Conservation (phyloP, 495 filamentous ascomycete genomes). For the Tuber microsphaerosporum region DNA sequence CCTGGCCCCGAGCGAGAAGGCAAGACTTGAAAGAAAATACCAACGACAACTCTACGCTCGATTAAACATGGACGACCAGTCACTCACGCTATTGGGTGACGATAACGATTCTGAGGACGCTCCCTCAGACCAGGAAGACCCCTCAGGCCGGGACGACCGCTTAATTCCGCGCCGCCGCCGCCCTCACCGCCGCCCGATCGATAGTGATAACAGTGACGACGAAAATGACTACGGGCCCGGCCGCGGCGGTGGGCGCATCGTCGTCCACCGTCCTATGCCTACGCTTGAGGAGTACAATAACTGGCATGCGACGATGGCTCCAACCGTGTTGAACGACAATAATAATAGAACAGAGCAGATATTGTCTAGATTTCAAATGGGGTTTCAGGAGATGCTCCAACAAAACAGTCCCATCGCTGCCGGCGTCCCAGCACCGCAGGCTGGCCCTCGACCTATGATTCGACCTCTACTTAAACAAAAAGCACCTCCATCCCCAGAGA, state of each 20-base stretch:
- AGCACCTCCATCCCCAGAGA: not conserved
- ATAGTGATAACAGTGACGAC: not conserved
- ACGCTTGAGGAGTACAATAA: not conserved
- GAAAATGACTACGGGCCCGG: constrained; percentile 3
- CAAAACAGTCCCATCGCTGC: not conserved
- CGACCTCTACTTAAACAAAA: not conserved
- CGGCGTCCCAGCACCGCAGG: not conserved
- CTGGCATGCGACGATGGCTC: not conserved
- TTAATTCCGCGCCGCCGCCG: not conserved
- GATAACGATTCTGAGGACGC: not conserved
- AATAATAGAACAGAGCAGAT: not conserved
- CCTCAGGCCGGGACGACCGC: not conserved
- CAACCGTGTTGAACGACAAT: not conserved
- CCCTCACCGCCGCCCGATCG: not conserved
- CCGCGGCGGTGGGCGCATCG: not conserved
- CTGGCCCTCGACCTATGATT: not conserved
- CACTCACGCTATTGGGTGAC: not conserved
- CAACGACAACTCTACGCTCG: not conserved
- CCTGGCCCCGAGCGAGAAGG: not conserved
- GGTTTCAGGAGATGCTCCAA: not conserved
- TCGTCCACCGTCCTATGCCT: not conserved
- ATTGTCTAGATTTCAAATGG: not conserved
- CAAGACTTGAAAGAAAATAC: not conserved
- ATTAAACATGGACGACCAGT: not conserved
- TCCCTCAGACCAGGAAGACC: not conserved